Evolutionary conservation across 441 rosid genomes (phyloP), one percentile per base, ranked within the genome.

Genomic region (Pelargonium citronellum): DNA sequence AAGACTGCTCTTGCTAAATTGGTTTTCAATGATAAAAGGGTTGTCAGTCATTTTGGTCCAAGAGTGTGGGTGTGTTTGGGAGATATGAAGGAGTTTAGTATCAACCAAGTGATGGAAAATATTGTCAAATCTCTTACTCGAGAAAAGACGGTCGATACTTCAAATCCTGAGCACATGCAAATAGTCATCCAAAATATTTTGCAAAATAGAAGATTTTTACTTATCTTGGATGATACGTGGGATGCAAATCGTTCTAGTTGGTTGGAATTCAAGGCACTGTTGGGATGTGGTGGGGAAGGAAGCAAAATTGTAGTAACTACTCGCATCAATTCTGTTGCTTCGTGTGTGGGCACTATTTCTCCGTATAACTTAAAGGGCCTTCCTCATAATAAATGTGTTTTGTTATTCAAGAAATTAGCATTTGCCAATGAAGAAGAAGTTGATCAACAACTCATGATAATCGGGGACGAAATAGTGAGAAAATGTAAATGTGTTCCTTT

Each of bases 181-280:
- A 9, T 11, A 4, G 19, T 9, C 22, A 13, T 65, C 8, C 22
- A 47, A 65, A 8, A 15, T 5, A n/a, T 5, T n/a, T 39, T 65
- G 44, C 0, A 11, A n/a, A 20, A 47, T n/a, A 65, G 15, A 17
- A n/a, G 9, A 5, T 65, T 65, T 15, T 7, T 65, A 2, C 68
- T 72, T 3, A 41, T 76, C 0, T 5, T 66, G 12, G 71, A 69
- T 12, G 76, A 72, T 69, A 22, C 69, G 4, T 67, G 69, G 68
- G 63, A 58, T 5, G 64, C 69, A 0, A 11, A 34, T 30, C 8
- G 15, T 1, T 0, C 6, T 0, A 5, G 0, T 46, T 72, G 76
- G 75, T 19, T 0, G 9, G 11, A 49, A 0, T 64, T 67, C 9
- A 43, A 43, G 7, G 13, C 68, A 34, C 13, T 76, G 0, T 4